Evolutionary conservation across 2,329 filamentous ascomycete genomes (phyloP), one percentile per base, ranked within the genome.

Genomic region (Pseudogymnoascus sp.): DNA sequence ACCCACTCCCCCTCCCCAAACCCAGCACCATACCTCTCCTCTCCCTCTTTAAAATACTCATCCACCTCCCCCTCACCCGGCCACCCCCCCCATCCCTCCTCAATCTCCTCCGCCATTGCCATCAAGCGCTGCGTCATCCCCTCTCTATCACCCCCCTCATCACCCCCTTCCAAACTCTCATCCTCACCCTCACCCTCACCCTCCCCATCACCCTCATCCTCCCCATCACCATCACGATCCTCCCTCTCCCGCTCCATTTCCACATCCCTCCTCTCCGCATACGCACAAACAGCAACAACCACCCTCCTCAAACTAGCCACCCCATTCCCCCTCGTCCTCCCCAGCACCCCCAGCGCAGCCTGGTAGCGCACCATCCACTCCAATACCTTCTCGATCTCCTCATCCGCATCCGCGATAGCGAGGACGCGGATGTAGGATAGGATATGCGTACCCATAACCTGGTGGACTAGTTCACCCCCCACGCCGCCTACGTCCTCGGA

Each of bases 361-460:
- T 80, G 80, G 66, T 84, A 74, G 23, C 73, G 67, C 0, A 82
- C 73, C 67, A 88, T 81, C 86, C 86, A 92, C 31, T 75, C 72
- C 12, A 87, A 73, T 4, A 87, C 73, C 3, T 75, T 75, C 4
- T 81, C 77, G 71, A 91, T 83, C 60, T 81, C 84, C 1, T 80
- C 75, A 59, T 78, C 77, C 66, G 90, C 84, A 37, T 80, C 81
- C n/a, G 85, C 73, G 61, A 82, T 79, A 0, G 83, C 87, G 21
- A 91, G 75, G 1, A 83, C 79, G 56, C 85, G 80, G 71, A 91
- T 79, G 70, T 89, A 88, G 1, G 77, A 76, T 67, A 88, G 83
- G 1, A 84, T 70, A 38, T 79, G 73, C 18, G 74, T 73, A 5
- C 81, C 79, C 8, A 73, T 72, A 10, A 86, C 75, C 11, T 76